Base-by-base conservation (phyloP, 2,329 filamentous ascomycete species). In the Helotiales sp. region DNA sequence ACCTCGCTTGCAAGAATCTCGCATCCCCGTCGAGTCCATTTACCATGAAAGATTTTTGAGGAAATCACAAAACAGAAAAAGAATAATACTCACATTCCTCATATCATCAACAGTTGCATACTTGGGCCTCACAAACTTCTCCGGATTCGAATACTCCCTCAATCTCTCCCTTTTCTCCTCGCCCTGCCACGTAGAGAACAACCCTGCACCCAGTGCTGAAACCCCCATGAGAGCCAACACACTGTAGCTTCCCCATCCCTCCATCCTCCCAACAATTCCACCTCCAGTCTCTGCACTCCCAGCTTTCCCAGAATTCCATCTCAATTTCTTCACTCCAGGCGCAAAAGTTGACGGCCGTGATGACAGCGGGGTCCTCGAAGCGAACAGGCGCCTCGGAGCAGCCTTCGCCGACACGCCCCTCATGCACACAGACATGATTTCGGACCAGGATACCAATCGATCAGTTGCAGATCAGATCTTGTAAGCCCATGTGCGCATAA, bases 101-200 rank as follows among this genome's bases (percentile, higher is more conserved):
- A 84, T 78, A 52, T 81, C 75, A 7, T 70, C 65, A 51, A 80
- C 71, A 25, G 69, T 75, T 4, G 80, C 82, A 74, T 83, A 85
- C 25, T 54, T 66, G 1, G 68, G 68, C 30, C 61, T 44, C 7
- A 49, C 34, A 40, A 68, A 71, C 46, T 71, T 72, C 10, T 52
- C 50, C 12, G 64, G 54, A 49, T 61, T 62, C 9, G 67, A 65
- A 62, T 71, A 72, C n/a, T 68, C 66, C 52, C 55, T 65, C 38
- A 58, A 47, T 44, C 48, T 58, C 10, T 27, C 54, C 27, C 27
- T 59, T 50, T 50, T 58, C 22, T 42, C 38, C 30, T 61, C 52
- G n/a, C 54, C 56, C 49, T 55, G 56, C 30, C 47, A 57, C 2
- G 58, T 58, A 12, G 62, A 64, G 24, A 63, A 17, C 22, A 52